Conservation (phyloP, 306 rosid species). For the Gastrolobium villosum region DNA sequence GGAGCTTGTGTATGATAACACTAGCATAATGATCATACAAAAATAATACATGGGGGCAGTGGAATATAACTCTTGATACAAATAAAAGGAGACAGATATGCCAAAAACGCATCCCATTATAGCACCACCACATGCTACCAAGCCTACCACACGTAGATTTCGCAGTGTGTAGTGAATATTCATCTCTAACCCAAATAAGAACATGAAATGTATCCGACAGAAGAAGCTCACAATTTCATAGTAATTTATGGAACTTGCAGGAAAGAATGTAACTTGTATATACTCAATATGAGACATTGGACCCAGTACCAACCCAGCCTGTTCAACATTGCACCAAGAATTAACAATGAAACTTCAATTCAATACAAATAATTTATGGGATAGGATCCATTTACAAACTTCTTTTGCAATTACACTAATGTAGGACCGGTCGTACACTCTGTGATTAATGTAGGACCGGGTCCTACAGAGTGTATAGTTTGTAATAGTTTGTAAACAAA, state of each 20-base stretch:
- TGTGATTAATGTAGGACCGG: no score
- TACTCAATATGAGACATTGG: slow-evolving; percentile 70
- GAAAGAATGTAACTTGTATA: slow-evolving; percentile 62
- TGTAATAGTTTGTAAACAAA: no score
- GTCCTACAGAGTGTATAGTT: no score
- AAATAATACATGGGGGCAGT: slow-evolving; percentile 32
- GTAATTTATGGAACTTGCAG: slow-evolving; percentile 72
- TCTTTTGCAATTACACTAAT: no score
- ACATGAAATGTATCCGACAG: slow-evolving; percentile 84
- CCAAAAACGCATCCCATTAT: slow-evolving; percentile 59
- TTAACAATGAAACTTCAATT: not conserved
- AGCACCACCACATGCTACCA: slow-evolving; percentile 71
- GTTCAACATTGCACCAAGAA: slow-evolving; percentile 32
- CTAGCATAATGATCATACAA: slow-evolving; percentile 56
- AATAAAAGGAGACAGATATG: slow-evolving; percentile 65
- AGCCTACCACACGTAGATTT: slow-evolving; percentile 52
- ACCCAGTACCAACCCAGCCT: slow-evolving; percentile 91
- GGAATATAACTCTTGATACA: slow-evolving; percentile 47
- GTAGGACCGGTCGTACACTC: no score
- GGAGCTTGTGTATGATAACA: slow-evolving; percentile 75
- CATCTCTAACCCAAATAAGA: slow-evolving; percentile 81
- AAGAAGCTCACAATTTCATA: slow-evolving; percentile 88
- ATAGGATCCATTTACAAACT: no score
- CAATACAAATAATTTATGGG: not conserved
- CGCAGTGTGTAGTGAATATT: slow-evolving; percentile 59